phyloP scores from a whole-genome alignment of 2,329 filamentous ascomycete genomes.

The Aspergillus spinulosporus region DNA sequence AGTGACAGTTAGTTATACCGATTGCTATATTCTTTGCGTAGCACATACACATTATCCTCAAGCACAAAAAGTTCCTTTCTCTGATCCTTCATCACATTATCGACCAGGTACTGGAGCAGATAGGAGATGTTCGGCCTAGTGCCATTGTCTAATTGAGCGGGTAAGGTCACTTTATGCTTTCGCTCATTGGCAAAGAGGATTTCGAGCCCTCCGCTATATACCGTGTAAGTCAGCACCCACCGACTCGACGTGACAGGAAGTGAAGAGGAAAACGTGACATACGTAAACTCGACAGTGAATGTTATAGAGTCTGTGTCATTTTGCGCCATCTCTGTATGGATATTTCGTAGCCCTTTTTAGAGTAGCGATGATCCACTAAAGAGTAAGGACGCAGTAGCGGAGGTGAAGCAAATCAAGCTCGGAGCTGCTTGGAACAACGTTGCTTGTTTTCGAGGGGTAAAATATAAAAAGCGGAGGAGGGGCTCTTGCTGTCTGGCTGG shows the following conservation, averaged over 20 bases:
- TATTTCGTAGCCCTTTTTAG: slow-evolving; percentile 13
- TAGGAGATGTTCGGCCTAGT: slow-evolving; percentile 68
- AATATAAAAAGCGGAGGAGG: slow-evolving; percentile 15
- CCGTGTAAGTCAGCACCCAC: slow-evolving; percentile 13
- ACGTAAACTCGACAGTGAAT: slow-evolving; percentile 74
- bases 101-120: slow-evolving; percentile 76
- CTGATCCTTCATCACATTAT: slow-evolving; percentile 79
- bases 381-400: no score
- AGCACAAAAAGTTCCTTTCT: slow-evolving; percentile 88
- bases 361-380: slow-evolving; percentile 1
- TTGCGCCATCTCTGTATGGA: slow-evolving; percentile 2
- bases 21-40: neutral
- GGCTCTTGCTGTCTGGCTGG: slow-evolving; percentile 5
- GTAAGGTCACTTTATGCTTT: slow-evolving; percentile 69
- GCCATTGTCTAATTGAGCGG: slow-evolving; percentile 61
- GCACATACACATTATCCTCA: slow-evolving; percentile 78
- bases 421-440: no score
- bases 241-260: neutral
- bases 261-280: slow-evolving; percentile 50
- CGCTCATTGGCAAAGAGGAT: slow-evolving; percentile 86
- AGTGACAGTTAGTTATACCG: slow-evolving; percentile 23
- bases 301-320: slow-evolving; percentile 43
- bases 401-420: no score
- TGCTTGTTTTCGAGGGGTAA: neutral
- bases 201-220: slow-evolving; percentile 79